Evolutionary conservation across 2,329 filamentous ascomycete species (phyloP), one percentile per base, ranked within the genome.

Genomic region (Fusarium tupiense): DNA sequence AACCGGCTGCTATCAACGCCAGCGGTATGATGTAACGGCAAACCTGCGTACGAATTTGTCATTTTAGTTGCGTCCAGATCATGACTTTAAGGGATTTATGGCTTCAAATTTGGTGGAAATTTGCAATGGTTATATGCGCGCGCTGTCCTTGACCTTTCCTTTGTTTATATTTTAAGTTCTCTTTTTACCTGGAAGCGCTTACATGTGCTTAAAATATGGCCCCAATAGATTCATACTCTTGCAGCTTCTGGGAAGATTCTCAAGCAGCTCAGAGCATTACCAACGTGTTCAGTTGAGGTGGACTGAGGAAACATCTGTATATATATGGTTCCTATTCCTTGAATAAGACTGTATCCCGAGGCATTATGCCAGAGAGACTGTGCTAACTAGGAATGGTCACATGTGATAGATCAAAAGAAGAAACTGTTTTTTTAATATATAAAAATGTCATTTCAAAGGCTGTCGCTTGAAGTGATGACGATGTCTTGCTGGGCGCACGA

Each of bases 1-100:
- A 88, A 61, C 87, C 88, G 53, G 80, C 84, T 64, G 83, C 85
- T 66, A 82, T 85, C 72, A 84, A 85, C 71, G 83, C 85, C 4
- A 83, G 84, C 41, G 84, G 83, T 61, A 82, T 87, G 80, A 85
- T 87, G 82, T 85, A 81, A 83, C 64, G 71, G 66, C 46, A 63
- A 67, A 70, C 40, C 70, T 49, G 71, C 49, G 70, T 64, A 78
- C 69, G 76, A 75, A 59, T 67, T 77, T 67, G 73, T 71, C 59
- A 76, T 71, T 77, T 75, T 67, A 67, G 72, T 76, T 72, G 71
- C 76, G 62, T 68, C 62, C 72, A 75, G 73, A 71, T 79, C 74
- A 79, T 78, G 78, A 79, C 72, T 77, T 69, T 61, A 69, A 70
- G 72, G 76, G 72, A 73, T 72, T 78, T 76, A 76, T 72, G 77